Percentiles rank a stretch among this genome's conserved stretches.
These are phyloP conservation scores for Glycine soja DNA, from an alignment of 306 rosid genomes.

Conservation along the genomic window DNA sequence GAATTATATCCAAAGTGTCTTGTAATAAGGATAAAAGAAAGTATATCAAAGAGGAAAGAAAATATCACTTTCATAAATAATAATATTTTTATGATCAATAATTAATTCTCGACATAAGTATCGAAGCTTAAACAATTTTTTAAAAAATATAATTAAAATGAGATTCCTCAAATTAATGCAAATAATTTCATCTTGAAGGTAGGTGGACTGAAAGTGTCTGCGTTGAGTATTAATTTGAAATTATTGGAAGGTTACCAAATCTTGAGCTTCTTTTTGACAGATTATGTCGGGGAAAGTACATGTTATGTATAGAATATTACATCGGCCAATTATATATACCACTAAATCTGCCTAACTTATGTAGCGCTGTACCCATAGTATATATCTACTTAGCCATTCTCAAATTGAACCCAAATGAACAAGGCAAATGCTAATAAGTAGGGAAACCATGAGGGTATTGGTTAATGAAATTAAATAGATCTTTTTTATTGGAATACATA, in stretches of 20 bases:
- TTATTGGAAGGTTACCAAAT: conserved; percentile 22
- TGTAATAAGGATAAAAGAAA: too few species aligned
- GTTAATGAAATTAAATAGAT: too few species aligned
- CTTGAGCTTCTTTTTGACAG: conserved; percentile 4
- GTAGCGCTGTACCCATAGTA: neutral
- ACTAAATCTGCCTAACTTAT: neutral
- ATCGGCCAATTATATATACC: neutral
- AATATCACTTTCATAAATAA: too few species aligned
- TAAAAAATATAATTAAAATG: neutral
- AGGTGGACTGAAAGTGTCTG: neutral
- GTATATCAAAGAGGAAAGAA: too few species aligned
- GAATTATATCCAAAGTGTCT: too few species aligned
- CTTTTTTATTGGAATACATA: too few species aligned
- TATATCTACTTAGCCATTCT: neutral
- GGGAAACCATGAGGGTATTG: too few species aligned
- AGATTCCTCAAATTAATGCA: conserved; percentile 7
- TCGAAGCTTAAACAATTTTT: too few species aligned
- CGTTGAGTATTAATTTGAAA: neutral
- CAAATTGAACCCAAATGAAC: neutral
- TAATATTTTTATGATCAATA: too few species aligned
- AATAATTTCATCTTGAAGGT: neutral
- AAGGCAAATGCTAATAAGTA: too few species aligned
- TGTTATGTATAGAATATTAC: neutral
- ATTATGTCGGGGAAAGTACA: neutral
- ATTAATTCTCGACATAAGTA: too few species aligned